Evolutionary conservation across 2,329 filamentous ascomycete genomes (phyloP), one percentile per base, ranked within the genome.

Genomic region (Aspergillus sp.): DNA sequence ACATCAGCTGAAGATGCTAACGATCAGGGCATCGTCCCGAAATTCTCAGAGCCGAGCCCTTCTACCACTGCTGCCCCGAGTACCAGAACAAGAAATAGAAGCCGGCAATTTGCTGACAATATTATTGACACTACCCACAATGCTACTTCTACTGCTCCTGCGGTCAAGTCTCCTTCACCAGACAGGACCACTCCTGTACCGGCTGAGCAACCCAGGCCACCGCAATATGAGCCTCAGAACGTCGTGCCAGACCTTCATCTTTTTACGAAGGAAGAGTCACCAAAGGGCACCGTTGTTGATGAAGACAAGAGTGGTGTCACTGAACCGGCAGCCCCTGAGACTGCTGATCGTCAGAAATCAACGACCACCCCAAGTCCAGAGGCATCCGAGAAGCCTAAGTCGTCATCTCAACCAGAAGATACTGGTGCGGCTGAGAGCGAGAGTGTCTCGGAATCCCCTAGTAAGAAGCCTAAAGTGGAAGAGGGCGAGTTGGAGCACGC

Each of bases 381-480:
- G 13, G 38, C 55, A 13, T 65, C 65, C 4, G 66, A 65, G 51
- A 73, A 74, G 55, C 72, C 69, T 32, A 71, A 67, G 41, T 36
- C 32, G 32, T 71, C 70, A 32, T 55, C 63, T 2, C 69, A 71
- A 15, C 61, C 66, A 32, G 65, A 69, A 55, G 68, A 66, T 47
- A 57, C 39, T 39, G 52, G 52, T 15, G 63, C 63, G 13, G 15
- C 59, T 12, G 62, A 67, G 23, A 60, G 62, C 13, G 63, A 57
- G 4, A 66, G 60, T n/a, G n/a, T 38, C 5, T 47, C 62, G n/a
- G 61, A 57, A 25, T 63, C 66, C 13, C 60, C 65, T 7, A 63
- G 58, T 52, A 75, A 75, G 60, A 76, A 71, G 49, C 60, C 64
- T 7, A 76, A 76, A 54, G 19, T 72, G 43, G 75, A 76, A 61